Percentiles rank a stretch among this genome's conserved stretches.
These are phyloP conservation scores for Sporisorium sorghi DNA, from an alignment of 1,284 basidiomycete species.

Conservation along the genomic window DNA sequence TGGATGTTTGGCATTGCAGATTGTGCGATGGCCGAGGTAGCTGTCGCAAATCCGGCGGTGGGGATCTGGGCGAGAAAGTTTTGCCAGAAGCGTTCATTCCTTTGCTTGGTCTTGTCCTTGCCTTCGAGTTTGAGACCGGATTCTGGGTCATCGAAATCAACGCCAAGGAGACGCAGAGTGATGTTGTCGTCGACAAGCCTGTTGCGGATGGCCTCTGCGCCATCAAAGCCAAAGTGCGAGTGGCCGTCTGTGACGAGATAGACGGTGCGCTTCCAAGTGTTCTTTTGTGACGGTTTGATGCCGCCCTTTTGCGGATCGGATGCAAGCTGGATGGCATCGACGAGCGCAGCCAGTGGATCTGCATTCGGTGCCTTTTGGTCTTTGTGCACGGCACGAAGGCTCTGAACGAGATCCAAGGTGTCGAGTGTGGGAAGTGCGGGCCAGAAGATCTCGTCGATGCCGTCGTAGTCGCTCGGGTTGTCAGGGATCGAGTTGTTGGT, in stretches of 20 bases:
- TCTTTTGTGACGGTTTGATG: constrained; percentile 44
- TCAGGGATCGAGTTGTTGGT: constrained; percentile 77
- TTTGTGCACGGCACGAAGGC: constrained; percentile 63
- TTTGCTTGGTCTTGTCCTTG: constrained; percentile 79
- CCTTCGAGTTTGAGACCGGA: constrained; percentile 76
- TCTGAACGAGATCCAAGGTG: constrained; percentile 80
- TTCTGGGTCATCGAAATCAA: constrained; percentile 85
- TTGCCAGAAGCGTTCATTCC: constrained; percentile 82
- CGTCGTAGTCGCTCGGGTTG: constrained; percentile 76
- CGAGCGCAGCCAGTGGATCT: constrained; percentile 81
- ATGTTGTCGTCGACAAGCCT: constrained; percentile 53
- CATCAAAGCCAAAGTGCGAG: constrained; percentile 47
- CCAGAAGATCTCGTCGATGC: constrained; percentile 81
- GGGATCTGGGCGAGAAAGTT: constrained; percentile 72
- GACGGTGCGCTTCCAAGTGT: constrained; percentile 60
- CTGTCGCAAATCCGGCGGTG: constrained; percentile 73
- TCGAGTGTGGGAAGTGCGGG: constrained; percentile 81
- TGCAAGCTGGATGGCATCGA: constrained; percentile 83
- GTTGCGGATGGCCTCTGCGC: constrained; percentile 31
- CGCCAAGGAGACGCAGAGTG: constrained; percentile 72
- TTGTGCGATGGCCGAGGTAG: constrained; percentile 48
- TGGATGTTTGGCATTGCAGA: constrained; percentile 52
- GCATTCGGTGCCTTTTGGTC: constrained; percentile 24
- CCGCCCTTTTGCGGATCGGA: constrained; percentile 54
- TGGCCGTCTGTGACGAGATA: constrained; percentile 68